phyloP scores from a whole-genome alignment of 371 early-diverging fungal species.

The Lichtheimia ramosa region DNA sequence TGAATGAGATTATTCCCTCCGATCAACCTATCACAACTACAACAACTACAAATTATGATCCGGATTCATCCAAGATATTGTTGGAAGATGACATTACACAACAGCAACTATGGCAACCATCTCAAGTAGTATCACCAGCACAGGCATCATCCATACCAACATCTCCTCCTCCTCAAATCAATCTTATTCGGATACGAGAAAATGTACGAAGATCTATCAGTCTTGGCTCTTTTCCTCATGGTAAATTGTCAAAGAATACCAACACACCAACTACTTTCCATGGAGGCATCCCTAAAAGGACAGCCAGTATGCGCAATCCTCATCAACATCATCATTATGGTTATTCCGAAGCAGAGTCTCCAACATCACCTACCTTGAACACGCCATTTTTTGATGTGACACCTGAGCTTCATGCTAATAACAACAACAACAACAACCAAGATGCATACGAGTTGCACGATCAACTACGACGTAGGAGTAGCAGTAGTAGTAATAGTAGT shows the following conservation, averaged over 20 bases:
- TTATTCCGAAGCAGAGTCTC: conserved; percentile 33
- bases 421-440: not conserved
- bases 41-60: not conserved
- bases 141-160: not conserved
- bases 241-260: not conserved
- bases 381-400: conserved; percentile 21
- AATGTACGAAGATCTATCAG: conserved; percentile 29
- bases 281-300: conserved; percentile 42
- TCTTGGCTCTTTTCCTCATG: conserved; percentile 8
- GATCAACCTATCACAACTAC: not conserved
- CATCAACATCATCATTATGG: conserved; percentile 14
- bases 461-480: not conserved
- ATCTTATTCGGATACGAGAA: conserved; percentile 17
- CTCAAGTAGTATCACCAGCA: not conserved
- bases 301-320: conserved; percentile 20
- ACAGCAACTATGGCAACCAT: not conserved
- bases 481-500: conserved; percentile 5
- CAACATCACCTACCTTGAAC: conserved; percentile 33
- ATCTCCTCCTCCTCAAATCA: not conserved
- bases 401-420: conserved; percentile 7
- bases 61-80: not conserved
- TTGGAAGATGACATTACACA: conserved; percentile 5
- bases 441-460: conserved; percentile 15
- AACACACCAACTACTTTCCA: conserved; percentile 14
- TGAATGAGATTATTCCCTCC: not conserved